Conservation (phyloP, 2,329 filamentous ascomycete species). For the Beauveria australis region DNA sequence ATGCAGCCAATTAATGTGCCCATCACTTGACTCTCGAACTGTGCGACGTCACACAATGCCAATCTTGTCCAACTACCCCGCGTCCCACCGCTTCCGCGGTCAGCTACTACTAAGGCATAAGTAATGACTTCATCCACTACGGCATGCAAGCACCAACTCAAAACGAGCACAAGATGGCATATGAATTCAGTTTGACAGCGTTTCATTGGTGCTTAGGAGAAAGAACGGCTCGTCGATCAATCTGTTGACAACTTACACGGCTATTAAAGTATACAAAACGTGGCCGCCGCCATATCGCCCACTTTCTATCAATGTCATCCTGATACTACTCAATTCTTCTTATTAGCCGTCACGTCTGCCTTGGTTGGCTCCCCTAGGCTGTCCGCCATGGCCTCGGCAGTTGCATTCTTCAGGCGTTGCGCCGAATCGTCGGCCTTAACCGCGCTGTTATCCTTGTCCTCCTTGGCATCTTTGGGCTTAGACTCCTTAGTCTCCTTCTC, state of each 20-base stretch:
- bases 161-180: background rate
- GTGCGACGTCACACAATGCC: background rate
- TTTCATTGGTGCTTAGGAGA: background rate
- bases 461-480: slow-evolving; percentile 43
- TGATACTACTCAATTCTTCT: slow-evolving; percentile 22
- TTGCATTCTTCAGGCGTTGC: slow-evolving; percentile 58
- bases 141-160: background rate
- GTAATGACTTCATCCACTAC: background rate
- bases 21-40: background rate
- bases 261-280: slow-evolving; percentile 10
- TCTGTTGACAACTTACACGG: slow-evolving; percentile 7
- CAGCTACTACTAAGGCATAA: background rate
- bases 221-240: slow-evolving; percentile 1
- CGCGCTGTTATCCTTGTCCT: slow-evolving; percentile 49
- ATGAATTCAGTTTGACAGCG: background rate
- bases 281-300: background rate
- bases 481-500: slow-evolving; percentile 57
- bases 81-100: background rate
- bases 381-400: slow-evolving; percentile 52
- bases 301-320: background rate
- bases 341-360: slow-evolving; percentile 21
- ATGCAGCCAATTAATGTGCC: background rate
- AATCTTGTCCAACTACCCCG: background rate
- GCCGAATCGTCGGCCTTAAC: slow-evolving; percentile 43
- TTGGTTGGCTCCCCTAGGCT: slow-evolving; percentile 37